A percentile compares a stretch with the other conserved stretches of the same genome.
phyloP scores from a whole-genome alignment of 2,329 filamentous ascomycete genomes.

The Ophiocordyceps robertsii region DNA sequence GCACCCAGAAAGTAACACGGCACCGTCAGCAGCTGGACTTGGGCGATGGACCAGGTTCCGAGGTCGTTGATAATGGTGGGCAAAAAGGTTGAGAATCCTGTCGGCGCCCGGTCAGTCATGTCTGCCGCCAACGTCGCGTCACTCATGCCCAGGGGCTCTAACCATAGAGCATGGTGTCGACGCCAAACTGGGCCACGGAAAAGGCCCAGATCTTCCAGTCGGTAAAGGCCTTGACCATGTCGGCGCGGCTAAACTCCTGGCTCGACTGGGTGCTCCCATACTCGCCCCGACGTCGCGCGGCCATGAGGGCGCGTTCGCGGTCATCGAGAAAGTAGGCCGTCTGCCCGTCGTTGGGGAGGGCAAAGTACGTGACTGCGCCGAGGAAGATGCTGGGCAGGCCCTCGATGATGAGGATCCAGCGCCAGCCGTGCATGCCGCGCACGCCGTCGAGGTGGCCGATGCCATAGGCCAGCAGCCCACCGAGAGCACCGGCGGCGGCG shows the following conservation, averaged over 20 bases:
- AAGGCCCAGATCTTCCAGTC: constrained; percentile 71
- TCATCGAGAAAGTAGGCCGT: constrained; percentile 47
- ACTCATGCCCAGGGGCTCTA: constrained; percentile 1
- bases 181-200: constrained; percentile 55
- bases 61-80: constrained; percentile 66
- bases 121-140: not conserved
- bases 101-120: not conserved
- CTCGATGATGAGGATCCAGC: constrained; percentile 53
- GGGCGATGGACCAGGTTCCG: constrained; percentile 45
- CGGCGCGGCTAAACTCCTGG: constrained; percentile 35
- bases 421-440: constrained; percentile 52
- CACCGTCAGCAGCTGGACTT: constrained; percentile 65
- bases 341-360: constrained; percentile 23
- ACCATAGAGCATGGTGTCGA: constrained; percentile 63
- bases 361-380: constrained; percentile 19
- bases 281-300: constrained; percentile 19
- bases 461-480: constrained; percentile 59
- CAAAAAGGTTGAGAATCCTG: constrained; percentile 62
- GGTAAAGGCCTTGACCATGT: constrained; percentile 52
- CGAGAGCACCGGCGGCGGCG: constrained; percentile 57
- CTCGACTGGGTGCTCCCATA: constrained; percentile 35
- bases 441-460: constrained; percentile 62
- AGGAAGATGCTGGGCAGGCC: constrained; percentile 27
- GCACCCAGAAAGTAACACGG: constrained; percentile 66
- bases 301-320: constrained; percentile 54